Evolutionary conservation across 1,284 basidiomycete genomes (phyloP), one percentile per base, ranked within the genome.

Genomic region (Ganoderma multipileum): DNA sequence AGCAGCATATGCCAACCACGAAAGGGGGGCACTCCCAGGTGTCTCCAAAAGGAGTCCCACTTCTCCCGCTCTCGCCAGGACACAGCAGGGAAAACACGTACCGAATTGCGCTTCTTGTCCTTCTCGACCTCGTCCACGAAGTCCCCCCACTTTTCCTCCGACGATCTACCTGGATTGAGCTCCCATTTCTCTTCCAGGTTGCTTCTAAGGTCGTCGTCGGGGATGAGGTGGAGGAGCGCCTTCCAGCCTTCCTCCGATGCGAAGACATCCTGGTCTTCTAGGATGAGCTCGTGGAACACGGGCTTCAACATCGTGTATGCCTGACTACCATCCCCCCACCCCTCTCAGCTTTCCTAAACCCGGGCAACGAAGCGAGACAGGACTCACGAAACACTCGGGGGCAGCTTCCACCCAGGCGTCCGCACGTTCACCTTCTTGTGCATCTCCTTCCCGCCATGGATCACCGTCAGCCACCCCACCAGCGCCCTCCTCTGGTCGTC

Each of bases 211-310:
- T 82, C 80, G 33, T 83, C 74, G 74, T 95, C 90, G 0, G 95
- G 94, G 33, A 99, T 82, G 41, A 96, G 85, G 58, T 90, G 83
- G 3, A 99, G 83, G 1, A 99, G 83, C 0, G 86, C 83, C 75
- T 95, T 88, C 84, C 89, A 96, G 30, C 93, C 93, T 63, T 90
- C 85, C 68, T 91, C 84, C 0, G 86, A 82, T 20, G 81, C 81
- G 80, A 99, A 99, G 74, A 92, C 92, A 69, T 99, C 88, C 79
- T 99, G 98, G 77, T 99, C 95, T 3, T 83, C 78, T 14, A 99
- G 82, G 54, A 97, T 89, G 28, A 98, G 83, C 3, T 87, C 85
- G 28, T 81, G 77, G 78, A 99, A 99, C 16, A 82, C 76, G 50
- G 84, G 80, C 11, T 88, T 79, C 5, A 91, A 76, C 28, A 82